phyloP scores from a whole-genome alignment of 1,139 yeast genomes.

The Yamadazyma jaroonii region DNA sequence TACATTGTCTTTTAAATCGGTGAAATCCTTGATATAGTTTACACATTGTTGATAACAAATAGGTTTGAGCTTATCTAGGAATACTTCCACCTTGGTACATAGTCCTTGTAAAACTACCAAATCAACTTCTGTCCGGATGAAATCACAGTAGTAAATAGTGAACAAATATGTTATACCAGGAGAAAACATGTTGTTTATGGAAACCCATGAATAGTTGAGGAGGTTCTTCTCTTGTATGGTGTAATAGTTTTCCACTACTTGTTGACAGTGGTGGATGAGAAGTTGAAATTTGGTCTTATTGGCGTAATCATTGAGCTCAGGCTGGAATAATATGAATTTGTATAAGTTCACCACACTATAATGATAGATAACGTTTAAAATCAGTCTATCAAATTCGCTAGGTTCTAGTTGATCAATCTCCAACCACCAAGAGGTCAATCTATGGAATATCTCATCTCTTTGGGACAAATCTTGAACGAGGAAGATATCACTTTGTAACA shows the following conservation, averaged over 20 bases:
- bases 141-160: slow-evolving; percentile 65
- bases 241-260: slow-evolving; percentile 8
- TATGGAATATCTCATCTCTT: slow-evolving; percentile 18
- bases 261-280: slow-evolving; percentile 7
- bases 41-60: slow-evolving; percentile 9
- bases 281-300: slow-evolving; percentile 3
- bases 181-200: slow-evolving; percentile 81
- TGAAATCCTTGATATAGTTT: slow-evolving; percentile 6
- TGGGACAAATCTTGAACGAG: neutral
- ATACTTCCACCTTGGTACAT: slow-evolving; percentile 1
- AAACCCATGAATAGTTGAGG: slow-evolving; percentile 83
- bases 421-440: slow-evolving; percentile 59
- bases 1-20: slow-evolving; percentile 5
- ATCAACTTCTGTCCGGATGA: slow-evolving; percentile 28
- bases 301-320: neutral
- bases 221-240: slow-evolving; percentile 8
- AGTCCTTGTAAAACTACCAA: neutral
- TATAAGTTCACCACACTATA: slow-evolving; percentile 68
- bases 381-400: slow-evolving; percentile 37
- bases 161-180: slow-evolving; percentile 81
- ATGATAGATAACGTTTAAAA: slow-evolving; percentile 66
- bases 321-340: slow-evolving; percentile 49
- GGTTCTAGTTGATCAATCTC: slow-evolving; percentile 49
- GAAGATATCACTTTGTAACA: slow-evolving; percentile 10
- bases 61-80: slow-evolving; percentile 6